Conservation (phyloP, 306 rosid species). For the Medicago lupulina region DNA sequence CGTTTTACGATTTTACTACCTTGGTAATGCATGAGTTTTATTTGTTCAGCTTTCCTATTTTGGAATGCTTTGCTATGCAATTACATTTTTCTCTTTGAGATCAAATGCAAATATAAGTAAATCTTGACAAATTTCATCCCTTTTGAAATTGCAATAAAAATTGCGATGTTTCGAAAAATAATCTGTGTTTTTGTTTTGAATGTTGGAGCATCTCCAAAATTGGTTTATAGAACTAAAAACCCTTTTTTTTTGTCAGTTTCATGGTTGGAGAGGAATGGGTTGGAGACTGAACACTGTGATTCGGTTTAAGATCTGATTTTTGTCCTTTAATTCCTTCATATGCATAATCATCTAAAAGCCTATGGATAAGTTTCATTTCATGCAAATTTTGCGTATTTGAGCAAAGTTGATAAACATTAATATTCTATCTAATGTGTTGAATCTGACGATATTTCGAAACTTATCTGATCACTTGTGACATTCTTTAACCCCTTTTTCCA, state of each 20-base stretch:
- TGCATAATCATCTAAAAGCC: constrained; percentile 16
- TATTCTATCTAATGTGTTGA: constrained; percentile 14
- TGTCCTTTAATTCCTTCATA: neutral
- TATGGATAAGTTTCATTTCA: constrained; percentile 22
- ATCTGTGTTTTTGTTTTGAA: neutral
- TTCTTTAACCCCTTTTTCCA: neutral
- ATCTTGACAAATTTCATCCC: neutral
- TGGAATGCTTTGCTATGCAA: neutral
- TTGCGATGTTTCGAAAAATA: neutral
- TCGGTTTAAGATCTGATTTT: constrained; percentile 13
- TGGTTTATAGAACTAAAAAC: neutral
- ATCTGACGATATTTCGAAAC: neutral
- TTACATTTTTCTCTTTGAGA: neutral
- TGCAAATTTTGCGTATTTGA: neutral
- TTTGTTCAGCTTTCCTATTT: neutral
- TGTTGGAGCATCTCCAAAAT: neutral
- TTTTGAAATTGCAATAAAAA: constrained; percentile 14
- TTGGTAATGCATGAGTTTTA: neutral
- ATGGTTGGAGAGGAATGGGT: neutral
- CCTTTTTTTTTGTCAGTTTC: neutral
- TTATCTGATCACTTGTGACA: neutral
- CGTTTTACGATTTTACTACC: neutral
- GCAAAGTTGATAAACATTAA: neutral
- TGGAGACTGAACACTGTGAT: neutral
- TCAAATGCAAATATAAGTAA: constrained; percentile 23